These are phyloP conservation scores for Kernera saxatilis DNA, from an alignment of 345 rosid genomes.

Conservation along the genomic window DNA sequence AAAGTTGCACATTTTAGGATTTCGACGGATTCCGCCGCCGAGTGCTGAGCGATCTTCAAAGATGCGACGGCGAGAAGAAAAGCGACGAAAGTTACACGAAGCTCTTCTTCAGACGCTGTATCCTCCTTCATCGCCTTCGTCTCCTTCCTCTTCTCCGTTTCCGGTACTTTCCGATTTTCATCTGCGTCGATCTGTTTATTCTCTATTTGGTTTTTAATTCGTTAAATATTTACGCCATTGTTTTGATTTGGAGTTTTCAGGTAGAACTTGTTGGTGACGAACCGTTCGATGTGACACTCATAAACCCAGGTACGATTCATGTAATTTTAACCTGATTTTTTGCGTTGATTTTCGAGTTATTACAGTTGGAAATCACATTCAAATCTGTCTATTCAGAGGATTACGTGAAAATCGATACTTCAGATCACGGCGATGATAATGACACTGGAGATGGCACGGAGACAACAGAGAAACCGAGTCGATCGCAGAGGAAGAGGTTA, in stretches of 20 bases:
- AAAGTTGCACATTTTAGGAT: background rate
- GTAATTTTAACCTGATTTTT: background rate
- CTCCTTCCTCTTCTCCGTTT: slow-evolving; percentile 12
- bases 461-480: slow-evolving; percentile 35
- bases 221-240: background rate
- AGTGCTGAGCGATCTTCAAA: background rate
- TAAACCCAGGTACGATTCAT: slow-evolving; percentile 42
- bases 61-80: slow-evolving; percentile 55
- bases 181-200: background rate
- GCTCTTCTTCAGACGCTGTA: slow-evolving; percentile 56
- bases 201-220: background rate
- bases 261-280: slow-evolving; percentile 15
- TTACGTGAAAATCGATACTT: slow-evolving; percentile 19
- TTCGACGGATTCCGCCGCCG: background rate
- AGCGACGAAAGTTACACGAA: slow-evolving; percentile 54
- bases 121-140: slow-evolving; percentile 42
- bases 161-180: background rate
- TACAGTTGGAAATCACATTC: background rate
- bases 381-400: slow-evolving; percentile 35
- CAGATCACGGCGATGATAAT: slow-evolving; percentile 10
- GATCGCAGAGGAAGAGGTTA: slow-evolving; percentile 76
- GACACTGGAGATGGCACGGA: background rate
- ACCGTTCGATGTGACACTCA: slow-evolving; percentile 31
- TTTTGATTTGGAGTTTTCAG: background rate
- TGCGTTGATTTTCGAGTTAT: background rate